phyloP scores from a whole-genome alignment of 2,329 filamentous ascomycete species.

The Nothopassalora personata region DNA sequence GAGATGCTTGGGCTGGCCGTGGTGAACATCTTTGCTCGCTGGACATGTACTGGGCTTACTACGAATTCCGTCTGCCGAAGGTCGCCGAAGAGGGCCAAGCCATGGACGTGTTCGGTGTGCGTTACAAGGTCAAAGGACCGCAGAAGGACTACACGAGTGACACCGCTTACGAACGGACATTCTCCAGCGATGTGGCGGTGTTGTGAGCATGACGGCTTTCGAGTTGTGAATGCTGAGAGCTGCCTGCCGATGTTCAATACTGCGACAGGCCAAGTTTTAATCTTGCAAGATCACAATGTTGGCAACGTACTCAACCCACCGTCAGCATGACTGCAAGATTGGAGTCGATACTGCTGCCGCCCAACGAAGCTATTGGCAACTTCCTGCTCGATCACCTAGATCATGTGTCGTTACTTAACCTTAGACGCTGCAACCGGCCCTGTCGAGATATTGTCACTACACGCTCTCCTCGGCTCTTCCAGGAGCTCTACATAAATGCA shows the following conservation, averaged over 20 bases:
- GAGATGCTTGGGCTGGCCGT: slow-evolving; percentile 54
- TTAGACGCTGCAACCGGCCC: neutral
- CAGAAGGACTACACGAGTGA: slow-evolving; percentile 36
- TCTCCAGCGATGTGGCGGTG: slow-evolving; percentile 11
- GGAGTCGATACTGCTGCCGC: neutral
- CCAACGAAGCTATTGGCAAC: neutral
- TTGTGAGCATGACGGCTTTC: slow-evolving; percentile 5
- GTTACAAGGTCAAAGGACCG: slow-evolving; percentile 35
- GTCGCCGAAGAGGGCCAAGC: slow-evolving; percentile 18
- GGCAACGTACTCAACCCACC: neutral
- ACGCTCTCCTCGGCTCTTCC: slow-evolving; percentile 11
- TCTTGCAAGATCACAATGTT: neutral
- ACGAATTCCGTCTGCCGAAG: slow-evolving; percentile 52
- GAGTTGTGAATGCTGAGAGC: neutral
- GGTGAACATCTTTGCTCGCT: slow-evolving; percentile 65
- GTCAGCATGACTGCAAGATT: slow-evolving; percentile 1
- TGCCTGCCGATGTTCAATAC: slow-evolving; percentile 1
- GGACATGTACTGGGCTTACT: slow-evolving; percentile 66
- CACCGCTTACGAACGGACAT: slow-evolving; percentile 32
- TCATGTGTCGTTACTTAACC: neutral
- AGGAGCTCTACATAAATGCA: slow-evolving; percentile 12
- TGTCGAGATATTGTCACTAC: slow-evolving; percentile 15
- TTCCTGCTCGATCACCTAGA: slow-evolving; percentile 1
- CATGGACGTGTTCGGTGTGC: slow-evolving; percentile 33
- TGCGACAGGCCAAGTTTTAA: neutral